These are phyloP conservation scores for Blepharisma undulans DNA, from an alignment of 169 alveolate genomes.

Conservation along the genomic window DNA sequence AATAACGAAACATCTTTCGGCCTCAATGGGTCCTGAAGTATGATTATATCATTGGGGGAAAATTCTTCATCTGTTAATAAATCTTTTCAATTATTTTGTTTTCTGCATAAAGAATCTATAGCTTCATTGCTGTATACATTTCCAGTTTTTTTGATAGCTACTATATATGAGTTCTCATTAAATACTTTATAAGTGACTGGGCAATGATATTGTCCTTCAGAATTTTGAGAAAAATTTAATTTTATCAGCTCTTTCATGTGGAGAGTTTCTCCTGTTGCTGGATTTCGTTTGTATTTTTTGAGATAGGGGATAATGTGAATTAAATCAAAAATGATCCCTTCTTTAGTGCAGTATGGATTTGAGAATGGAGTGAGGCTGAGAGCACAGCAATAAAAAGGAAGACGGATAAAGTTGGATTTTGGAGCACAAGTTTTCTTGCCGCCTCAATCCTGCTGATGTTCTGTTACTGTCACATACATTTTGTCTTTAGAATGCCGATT, in stretches of 20 bases:
- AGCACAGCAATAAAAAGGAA: slow-evolving; percentile 78
- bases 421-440: slow-evolving; percentile 45
- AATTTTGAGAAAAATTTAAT: slow-evolving; percentile 65
- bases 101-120: slow-evolving; percentile 50
- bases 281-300: slow-evolving; percentile 67
- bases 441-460: slow-evolving; percentile 70
- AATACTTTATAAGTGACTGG: slow-evolving; percentile 75
- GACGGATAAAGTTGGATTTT: slow-evolving; percentile 10
- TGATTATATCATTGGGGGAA: slow-evolving; percentile 48
- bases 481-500: slow-evolving; percentile 79
- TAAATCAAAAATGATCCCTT: slow-evolving; percentile 61
- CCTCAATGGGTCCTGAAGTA: slow-evolving; percentile 62
- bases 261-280: slow-evolving; percentile 71
- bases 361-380: slow-evolving; percentile 67
- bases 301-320: slow-evolving; percentile 72
- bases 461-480: slow-evolving; percentile 67
- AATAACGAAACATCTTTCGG: slow-evolving; percentile 23
- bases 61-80: slow-evolving; percentile 58
- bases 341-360: slow-evolving; percentile 72
- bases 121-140: slow-evolving; percentile 73
- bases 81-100: slow-evolving; percentile 66
- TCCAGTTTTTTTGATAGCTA: slow-evolving; percentile 77
- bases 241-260: slow-evolving; percentile 62
- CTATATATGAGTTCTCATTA: slow-evolving; percentile 69
- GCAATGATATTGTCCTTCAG: slow-evolving; percentile 72